Percentiles rank a stretch among this genome's conserved stretches.
These are phyloP conservation scores for Fusarium sacchari DNA, from an alignment of 2,329 filamentous ascomycete species.

Conservation along the genomic window DNA sequence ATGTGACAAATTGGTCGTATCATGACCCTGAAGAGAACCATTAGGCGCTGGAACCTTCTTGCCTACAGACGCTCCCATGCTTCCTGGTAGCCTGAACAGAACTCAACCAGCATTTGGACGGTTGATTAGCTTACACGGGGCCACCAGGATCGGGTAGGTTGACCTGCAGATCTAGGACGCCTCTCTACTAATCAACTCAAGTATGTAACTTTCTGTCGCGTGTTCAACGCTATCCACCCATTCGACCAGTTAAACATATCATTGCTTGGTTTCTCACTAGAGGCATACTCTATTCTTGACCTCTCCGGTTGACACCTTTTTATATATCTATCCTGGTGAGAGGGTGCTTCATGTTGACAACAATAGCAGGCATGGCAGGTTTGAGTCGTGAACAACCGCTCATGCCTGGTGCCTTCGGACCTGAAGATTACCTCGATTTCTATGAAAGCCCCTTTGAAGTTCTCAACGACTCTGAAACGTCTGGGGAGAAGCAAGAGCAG, in stretches of 20 bases:
- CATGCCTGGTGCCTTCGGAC: slow-evolving; percentile 46
- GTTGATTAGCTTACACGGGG: slow-evolving; percentile 3
- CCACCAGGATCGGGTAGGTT: slow-evolving; percentile 3
- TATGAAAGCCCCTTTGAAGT: slow-evolving; percentile 45
- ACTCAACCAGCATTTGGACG: neutral
- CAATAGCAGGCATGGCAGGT: slow-evolving; percentile 7
- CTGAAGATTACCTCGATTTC: slow-evolving; percentile 46
- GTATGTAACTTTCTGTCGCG: slow-evolving; percentile 19
- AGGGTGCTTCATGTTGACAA: neutral
- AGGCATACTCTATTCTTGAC: neutral
- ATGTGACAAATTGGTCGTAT: neutral
- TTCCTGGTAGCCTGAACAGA: slow-evolving; percentile 3
- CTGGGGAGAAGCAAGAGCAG: slow-evolving; percentile 34
- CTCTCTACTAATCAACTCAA: slow-evolving; percentile 1
- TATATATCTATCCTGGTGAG: neutral
- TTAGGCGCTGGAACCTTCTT: neutral
- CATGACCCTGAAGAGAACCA: neutral
- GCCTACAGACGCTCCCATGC: neutral
- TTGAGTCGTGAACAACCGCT: slow-evolving; percentile 28
- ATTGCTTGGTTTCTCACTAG: neutral
- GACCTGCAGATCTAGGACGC: neutral
- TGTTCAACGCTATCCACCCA: slow-evolving; percentile 7
- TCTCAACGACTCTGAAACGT: slow-evolving; percentile 39
- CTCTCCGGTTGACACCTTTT: neutral
- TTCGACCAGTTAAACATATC: neutral